Evolutionary conservation across 2,329 filamentous ascomycete species (phyloP).

Genomic region (Alternaria dauci): DNA sequence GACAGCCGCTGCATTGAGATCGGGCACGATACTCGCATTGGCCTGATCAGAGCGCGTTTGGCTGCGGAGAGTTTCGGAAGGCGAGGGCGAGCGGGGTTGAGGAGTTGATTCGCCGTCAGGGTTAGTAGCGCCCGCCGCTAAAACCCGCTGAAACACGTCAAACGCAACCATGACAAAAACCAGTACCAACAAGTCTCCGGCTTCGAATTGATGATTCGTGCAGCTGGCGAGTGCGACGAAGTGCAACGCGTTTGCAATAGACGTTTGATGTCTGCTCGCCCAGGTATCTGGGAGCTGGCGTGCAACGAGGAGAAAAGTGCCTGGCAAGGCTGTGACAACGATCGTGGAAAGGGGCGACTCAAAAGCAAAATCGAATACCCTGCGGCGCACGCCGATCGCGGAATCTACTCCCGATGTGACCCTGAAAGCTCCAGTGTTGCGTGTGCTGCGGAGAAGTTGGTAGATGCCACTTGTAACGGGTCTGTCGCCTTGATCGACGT

Average conservation of each 20-base stretch:
- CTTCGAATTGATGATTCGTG: conserved; percentile 28
- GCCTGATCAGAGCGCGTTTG: conserved; percentile 27
- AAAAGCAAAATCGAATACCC: conserved; percentile 29
- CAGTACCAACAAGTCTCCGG: conserved; percentile 34
- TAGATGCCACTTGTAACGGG: conserved; percentile 21
- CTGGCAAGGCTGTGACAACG: conserved; percentile 31
- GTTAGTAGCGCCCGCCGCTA: conserved; percentile 23
- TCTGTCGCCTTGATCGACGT: conserved; percentile 22
- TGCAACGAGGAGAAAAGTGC: conserved; percentile 24
- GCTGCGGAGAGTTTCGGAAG: conserved; percentile 39
- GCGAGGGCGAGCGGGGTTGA: conserved; percentile 20
- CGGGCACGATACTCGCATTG: conserved; percentile 24
- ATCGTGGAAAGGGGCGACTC: conserved; percentile 29
- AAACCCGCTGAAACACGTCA: conserved; percentile 37
- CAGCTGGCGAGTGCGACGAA: conserved; percentile 34
- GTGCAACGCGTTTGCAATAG: conserved; percentile 31
- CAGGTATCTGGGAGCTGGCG: conserved; percentile 29
- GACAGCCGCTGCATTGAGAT: conserved; percentile 15
- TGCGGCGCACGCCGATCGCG: conserved; percentile 19
- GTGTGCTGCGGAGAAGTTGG: conserved; percentile 21
- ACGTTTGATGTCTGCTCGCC: conserved; percentile 33
- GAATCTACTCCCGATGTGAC: conserved; percentile 19
- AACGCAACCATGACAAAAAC: conserved; percentile 46
- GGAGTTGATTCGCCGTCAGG: conserved; percentile 24
- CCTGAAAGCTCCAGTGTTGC: conserved; percentile 16